phyloP scores from a whole-genome alignment of 805 yeast genomes.

The Lachancea kluyveri region DNA sequence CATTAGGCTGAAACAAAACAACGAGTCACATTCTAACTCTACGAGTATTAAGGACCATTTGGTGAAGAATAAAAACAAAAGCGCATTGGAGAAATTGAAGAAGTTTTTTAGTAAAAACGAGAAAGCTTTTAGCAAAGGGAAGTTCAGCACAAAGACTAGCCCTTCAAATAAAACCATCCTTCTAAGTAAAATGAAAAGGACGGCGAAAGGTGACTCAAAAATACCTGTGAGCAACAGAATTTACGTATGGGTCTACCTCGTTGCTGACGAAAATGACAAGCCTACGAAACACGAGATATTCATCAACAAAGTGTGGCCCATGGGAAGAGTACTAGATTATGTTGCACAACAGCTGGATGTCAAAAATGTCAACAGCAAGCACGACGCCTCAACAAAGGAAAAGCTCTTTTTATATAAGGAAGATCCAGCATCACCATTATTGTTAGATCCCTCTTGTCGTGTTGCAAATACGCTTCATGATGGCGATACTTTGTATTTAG shows the following conservation, averaged over 20 bases:
- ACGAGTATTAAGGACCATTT: conserved; percentile 3
- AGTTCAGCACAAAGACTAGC: conserved; percentile 3
- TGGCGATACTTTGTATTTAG: conserved; percentile 23
- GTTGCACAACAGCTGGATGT: conserved; percentile 22
- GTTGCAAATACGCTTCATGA: conserved; percentile 17
- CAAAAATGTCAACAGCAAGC: conserved; percentile 16
- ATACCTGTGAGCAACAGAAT: conserved; percentile 24
- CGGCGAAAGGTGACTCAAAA: conserved; percentile 23
- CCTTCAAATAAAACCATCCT: conserved; percentile 15
- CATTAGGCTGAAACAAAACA: conserved; percentile 16
- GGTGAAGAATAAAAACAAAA: conserved; percentile 7
- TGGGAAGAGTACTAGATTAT: conserved; percentile 28
- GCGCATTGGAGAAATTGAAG: conserved; percentile 22
- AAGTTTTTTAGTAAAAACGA: conserved; percentile 17
- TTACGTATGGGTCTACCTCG: conserved; percentile 20
- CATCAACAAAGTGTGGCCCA: conserved; percentile 29
- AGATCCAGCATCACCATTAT: conserved; percentile 4
- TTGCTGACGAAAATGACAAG: conserved; percentile 12
- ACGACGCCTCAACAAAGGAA: conserved; percentile 14
- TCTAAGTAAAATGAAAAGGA: conserved; percentile 16
- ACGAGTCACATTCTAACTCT: conserved; percentile 1
- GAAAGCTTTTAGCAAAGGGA: conserved; percentile 1
- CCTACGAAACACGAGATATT: conserved; percentile 13
- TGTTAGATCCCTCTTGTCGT: conserved; percentile 14
- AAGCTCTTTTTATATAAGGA: conserved; percentile 23